Evolutionary conservation across 768 basidiomycete genomes (phyloP).

Genomic region (Boletus rufocinnamomeus): DNA sequence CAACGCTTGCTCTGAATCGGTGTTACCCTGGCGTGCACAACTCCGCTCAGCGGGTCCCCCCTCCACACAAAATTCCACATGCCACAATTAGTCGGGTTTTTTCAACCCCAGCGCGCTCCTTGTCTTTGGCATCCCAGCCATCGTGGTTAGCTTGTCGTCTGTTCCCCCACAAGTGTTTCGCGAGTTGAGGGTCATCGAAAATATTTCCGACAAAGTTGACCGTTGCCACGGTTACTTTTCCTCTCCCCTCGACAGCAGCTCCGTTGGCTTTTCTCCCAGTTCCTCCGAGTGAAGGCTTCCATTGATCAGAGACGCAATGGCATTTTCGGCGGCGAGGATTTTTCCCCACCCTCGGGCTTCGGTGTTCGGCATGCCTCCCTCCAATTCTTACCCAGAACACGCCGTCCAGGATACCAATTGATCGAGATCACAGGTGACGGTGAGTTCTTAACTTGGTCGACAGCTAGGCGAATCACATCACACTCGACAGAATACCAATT

Average conservation of each 20-base stretch:
- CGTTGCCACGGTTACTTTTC: no score
- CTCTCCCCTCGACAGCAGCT: neutral
- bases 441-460: neutral
- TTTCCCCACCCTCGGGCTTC: neutral
- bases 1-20: conserved; percentile 1
- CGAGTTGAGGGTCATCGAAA: neutral
- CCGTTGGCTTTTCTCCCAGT: neutral
- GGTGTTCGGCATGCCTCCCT: neutral
- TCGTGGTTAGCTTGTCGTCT: neutral
- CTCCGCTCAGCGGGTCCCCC: conserved; percentile 19
- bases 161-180: neutral
- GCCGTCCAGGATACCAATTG: neutral
- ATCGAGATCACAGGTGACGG: neutral
- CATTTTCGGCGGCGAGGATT: neutral
- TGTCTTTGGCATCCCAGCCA: neutral
- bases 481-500: conserved; percentile 9
- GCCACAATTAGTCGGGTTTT: conserved; percentile 8
- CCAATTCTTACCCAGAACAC: neutral
- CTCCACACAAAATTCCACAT: conserved; percentile 14
- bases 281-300: neutral
- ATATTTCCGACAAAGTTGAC: neutral
- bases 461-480: neutral
- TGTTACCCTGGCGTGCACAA: conserved; percentile 14
- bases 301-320: neutral
- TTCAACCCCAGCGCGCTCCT: conserved; percentile 6